Percentiles rank a stretch among this genome's conserved stretches.
Evolutionary conservation across 257 asterid genomes (phyloP).

Genomic region (Solanum appendiculatum): DNA sequence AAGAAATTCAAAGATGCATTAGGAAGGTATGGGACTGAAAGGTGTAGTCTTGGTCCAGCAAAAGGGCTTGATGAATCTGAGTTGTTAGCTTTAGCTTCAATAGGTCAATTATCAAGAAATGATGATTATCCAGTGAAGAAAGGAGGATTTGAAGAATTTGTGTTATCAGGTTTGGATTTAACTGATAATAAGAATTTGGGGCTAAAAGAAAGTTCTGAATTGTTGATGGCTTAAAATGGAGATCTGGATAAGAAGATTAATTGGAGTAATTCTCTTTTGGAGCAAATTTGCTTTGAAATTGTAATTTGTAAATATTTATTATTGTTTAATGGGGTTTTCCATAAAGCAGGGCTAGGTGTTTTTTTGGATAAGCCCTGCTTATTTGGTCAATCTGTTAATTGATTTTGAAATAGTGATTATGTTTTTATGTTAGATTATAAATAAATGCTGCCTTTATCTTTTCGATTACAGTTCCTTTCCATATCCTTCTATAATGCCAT

Average conservation of each 20-base stretch:
- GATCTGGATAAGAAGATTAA: neutral
- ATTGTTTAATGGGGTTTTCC: slow-evolving; percentile 1
- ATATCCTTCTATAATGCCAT: neutral
- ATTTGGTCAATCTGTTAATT: slow-evolving; percentile 12
- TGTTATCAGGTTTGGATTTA: slow-evolving; percentile 6
- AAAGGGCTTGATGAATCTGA: slow-evolving; percentile 77
- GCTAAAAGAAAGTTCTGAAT: slow-evolving; percentile 24
- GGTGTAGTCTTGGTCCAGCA: slow-evolving; percentile 51
- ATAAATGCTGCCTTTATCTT: neutral
- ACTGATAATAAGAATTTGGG: slow-evolving; percentile 16
- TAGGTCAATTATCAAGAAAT: slow-evolving; percentile 33
- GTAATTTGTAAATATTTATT: slow-evolving; percentile 31
- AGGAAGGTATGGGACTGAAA: slow-evolving; percentile 56
- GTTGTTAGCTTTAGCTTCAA: slow-evolving; percentile 60
- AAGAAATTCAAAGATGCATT: slow-evolving; percentile 86
- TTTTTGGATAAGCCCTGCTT: slow-evolving; percentile 39
- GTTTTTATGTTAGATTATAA: neutral
- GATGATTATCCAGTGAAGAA: slow-evolving; percentile 1
- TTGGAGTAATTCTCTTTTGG: neutral
- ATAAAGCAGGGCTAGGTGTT: slow-evolving; percentile 36
- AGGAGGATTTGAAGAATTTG: slow-evolving; percentile 24
- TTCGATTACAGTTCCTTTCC: neutral
- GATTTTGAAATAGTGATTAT: neutral
- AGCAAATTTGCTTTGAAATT: neutral
- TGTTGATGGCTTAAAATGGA: slow-evolving; percentile 32